Evolutionary conservation across 73 alveolate species (phyloP).

Genomic region (Stentor roeselii): DNA sequence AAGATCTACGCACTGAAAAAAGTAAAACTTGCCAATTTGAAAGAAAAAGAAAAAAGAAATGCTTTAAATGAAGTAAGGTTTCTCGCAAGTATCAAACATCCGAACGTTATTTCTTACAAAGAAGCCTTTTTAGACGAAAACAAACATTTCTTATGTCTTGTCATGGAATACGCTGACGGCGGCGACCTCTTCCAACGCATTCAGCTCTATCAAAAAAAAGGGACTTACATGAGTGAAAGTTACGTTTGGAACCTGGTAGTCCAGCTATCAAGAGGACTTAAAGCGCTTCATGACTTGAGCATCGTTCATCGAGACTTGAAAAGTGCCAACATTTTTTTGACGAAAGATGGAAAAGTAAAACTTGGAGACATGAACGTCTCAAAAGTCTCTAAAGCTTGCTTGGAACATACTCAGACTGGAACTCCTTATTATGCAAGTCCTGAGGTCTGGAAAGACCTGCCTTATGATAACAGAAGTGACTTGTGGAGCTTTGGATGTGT

Average conservation of each 20-base stretch:
- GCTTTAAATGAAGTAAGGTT: conserved; percentile 49
- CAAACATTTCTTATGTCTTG: conserved; percentile 44
- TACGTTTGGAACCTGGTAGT: conserved; percentile 65
- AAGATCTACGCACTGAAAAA: conserved; percentile 48
- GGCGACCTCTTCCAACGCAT: conserved; percentile 72
- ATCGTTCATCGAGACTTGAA: conserved; percentile 88
- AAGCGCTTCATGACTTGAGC: conserved; percentile 79
- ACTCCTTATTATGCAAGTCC: conserved; percentile 89
- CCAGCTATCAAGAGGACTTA: conserved; percentile 78
- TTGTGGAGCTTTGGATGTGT: conserved; percentile 90
- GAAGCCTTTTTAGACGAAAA: conserved; percentile 45
- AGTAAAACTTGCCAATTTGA: conserved; percentile 32
- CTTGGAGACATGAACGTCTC: conserved; percentile 78
- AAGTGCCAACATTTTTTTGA: conserved; percentile 86
- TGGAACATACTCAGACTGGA: conserved; percentile 58
- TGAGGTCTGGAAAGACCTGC: conserved; percentile 69
- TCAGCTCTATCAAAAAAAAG: conserved; percentile 39
- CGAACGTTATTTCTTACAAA: conserved; percentile 39
- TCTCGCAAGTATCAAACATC: conserved; percentile 33
- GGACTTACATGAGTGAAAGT: conserved; percentile 45
- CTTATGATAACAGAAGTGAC: conserved; percentile 83
- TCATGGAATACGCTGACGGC: conserved; percentile 79
- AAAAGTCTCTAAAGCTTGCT: conserved; percentile 55
- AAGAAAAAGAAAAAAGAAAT: conserved; percentile 39
- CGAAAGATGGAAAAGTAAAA: conserved; percentile 54